These are phyloP conservation scores for Malbranchea zuffiana DNA, from an alignment of 2,329 filamentous ascomycete species.

Conservation along the genomic window DNA sequence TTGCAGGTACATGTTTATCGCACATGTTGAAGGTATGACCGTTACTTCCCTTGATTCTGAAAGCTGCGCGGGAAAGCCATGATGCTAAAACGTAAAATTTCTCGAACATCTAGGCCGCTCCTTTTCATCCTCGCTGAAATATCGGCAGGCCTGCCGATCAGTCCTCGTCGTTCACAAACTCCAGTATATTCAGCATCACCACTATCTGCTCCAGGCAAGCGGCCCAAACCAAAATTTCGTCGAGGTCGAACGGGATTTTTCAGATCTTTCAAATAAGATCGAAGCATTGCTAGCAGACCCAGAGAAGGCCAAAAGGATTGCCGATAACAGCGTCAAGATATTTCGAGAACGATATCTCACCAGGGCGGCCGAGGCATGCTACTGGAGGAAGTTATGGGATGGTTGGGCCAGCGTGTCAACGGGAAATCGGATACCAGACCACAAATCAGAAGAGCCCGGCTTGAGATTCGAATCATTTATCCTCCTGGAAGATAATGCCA, in stretches of 20 bases:
- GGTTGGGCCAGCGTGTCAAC: slow-evolving; percentile 20
- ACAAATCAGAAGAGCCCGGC: slow-evolving; percentile 13
- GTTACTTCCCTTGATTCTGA: neutral
- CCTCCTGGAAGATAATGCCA: slow-evolving; percentile 20
- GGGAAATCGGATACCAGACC: slow-evolving; percentile 13
- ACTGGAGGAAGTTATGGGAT: slow-evolving; percentile 39
- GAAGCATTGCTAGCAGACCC: slow-evolving; percentile 29
- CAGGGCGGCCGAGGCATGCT: slow-evolving; percentile 41
- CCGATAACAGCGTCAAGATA: slow-evolving; percentile 34
- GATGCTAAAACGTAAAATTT: neutral
- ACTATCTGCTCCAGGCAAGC: slow-evolving; percentile 33
- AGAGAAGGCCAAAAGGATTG: slow-evolving; percentile 34
- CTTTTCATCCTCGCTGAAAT: slow-evolving; percentile 42
- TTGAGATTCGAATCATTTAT: slow-evolving; percentile 26
- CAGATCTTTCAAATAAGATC: slow-evolving; percentile 39
- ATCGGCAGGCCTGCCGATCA: slow-evolving; percentile 39
- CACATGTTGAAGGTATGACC: slow-evolving; percentile 41
- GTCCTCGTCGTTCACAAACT: slow-evolving; percentile 41
- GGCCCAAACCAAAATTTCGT: slow-evolving; percentile 41
- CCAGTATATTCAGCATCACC: slow-evolving; percentile 39
- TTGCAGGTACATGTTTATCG: slow-evolving; percentile 43
- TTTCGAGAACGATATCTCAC: slow-evolving; percentile 43
- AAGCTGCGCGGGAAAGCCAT: neutral
- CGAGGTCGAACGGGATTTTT: slow-evolving; percentile 42
- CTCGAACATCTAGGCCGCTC: slow-evolving; percentile 23